phyloP scores from a whole-genome alignment of 495 filamentous ascomycete genomes.

The Aspergillus homomorphus region DNA sequence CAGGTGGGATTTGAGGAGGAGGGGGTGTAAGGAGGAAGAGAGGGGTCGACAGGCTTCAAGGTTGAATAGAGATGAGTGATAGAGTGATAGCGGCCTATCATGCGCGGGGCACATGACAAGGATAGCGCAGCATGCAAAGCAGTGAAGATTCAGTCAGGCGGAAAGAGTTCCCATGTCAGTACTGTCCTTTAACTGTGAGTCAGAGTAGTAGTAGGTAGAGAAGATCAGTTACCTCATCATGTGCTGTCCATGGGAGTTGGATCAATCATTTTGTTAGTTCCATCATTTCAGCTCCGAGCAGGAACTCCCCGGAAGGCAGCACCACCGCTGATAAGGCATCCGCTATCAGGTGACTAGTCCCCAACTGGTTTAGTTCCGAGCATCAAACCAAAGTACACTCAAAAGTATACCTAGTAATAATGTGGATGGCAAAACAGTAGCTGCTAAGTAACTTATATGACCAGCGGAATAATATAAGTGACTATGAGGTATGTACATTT shows the following conservation, averaged over 20 bases:
- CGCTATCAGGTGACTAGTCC: conserved; percentile 1
- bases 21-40: background rate
- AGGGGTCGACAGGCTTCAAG: conserved; percentile 2
- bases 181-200: background rate
- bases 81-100: conserved; percentile 5
- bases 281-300: background rate
- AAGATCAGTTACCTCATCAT: conserved; percentile 9
- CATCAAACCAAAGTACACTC: too few species aligned
- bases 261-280: background rate
- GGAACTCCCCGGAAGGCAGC: background rate
- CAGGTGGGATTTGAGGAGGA: background rate
- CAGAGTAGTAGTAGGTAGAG: background rate
- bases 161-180: background rate
- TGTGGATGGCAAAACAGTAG: too few species aligned
- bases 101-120: conserved; percentile 25
- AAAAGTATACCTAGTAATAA: too few species aligned
- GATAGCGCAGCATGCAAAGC: background rate
- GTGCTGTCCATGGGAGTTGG: background rate
- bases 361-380: too few species aligned
- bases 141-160: background rate
- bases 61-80: conserved; percentile 2
- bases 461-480: background rate
- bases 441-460: background rate
- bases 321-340: background rate
- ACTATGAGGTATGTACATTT: conserved; percentile 39